These are phyloP conservation scores for Ustilago xerochloae DNA, from an alignment of 1,284 basidiomycete species.

Conservation along the genomic window DNA sequence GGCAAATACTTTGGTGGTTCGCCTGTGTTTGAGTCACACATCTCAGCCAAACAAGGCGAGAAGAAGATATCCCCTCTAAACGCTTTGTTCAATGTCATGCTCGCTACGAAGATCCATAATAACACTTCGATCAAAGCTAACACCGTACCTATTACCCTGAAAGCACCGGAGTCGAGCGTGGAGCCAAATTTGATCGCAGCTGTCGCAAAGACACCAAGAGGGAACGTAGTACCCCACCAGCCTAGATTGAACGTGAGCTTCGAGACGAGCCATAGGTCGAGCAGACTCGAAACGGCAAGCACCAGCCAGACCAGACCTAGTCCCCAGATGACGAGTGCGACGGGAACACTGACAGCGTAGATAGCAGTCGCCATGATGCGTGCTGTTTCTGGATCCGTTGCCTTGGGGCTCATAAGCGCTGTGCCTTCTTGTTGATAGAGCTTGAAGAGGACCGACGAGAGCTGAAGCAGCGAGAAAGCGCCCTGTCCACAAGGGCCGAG, in stretches of 20 bases:
- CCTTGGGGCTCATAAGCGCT: conserved; percentile 12
- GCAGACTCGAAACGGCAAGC: conserved; percentile 66
- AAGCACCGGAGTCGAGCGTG: conserved; percentile 48
- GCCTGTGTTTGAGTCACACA: conserved; percentile 32
- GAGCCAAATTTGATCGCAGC: conserved; percentile 51
- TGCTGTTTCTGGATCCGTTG: conserved; percentile 25
- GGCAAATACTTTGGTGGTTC: conserved; percentile 44
- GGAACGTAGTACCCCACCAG: conserved; percentile 61
- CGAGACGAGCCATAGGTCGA: conserved; percentile 51
- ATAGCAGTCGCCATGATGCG: conserved; percentile 52
- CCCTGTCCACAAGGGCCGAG: conserved; percentile 75
- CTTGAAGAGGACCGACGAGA: conserved; percentile 60
- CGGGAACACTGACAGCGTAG: conserved; percentile 40
- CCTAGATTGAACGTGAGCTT: conserved; percentile 59
- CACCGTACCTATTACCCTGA: conserved; percentile 49
- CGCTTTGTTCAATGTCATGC: conserved; percentile 31
- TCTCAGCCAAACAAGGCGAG: conserved; percentile 53
- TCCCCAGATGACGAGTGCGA: conserved; percentile 70
- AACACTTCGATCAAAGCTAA: conserved; percentile 46
- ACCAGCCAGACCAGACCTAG: conserved; percentile 70
- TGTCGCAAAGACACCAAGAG: conserved; percentile 54
- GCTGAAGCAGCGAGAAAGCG: conserved; percentile 73
- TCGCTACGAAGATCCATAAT: conserved; percentile 43
- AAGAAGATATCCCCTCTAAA: conserved; percentile 46
- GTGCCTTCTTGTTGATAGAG: conserved; percentile 19